Conservation (phyloP, 768 basidiomycete genomes). For the Xerocomus potaroensis region DNA sequence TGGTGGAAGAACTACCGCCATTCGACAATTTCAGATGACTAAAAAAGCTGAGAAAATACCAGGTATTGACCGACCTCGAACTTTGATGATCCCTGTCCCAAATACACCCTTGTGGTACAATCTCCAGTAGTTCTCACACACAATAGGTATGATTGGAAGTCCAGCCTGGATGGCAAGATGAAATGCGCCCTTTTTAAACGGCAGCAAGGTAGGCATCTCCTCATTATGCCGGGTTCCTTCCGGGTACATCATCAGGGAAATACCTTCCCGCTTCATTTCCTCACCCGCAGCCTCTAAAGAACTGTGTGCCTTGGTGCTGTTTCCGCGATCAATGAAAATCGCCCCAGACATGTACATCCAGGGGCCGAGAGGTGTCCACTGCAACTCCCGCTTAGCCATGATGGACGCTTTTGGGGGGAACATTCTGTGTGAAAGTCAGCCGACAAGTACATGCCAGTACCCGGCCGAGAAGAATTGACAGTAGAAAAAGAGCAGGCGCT, state of each 20-base stretch:
- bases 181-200: conserved; percentile 98
- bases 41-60: not conserved
- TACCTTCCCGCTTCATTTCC: conserved; percentile 62
- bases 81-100: conserved; percentile 67
- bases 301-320: conserved; percentile 65
- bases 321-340: conserved; percentile 87
- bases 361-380: conserved; percentile 84
- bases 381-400: conserved; percentile 89
- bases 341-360: conserved; percentile 89
- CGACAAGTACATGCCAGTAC: conserved; percentile 5
- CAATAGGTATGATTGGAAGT: conserved; percentile 87
- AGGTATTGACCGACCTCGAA: conserved; percentile 52
- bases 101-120: conserved; percentile 79
- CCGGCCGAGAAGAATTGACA: conserved; percentile 3
- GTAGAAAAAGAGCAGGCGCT: conserved; percentile 28
- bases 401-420: conserved; percentile 82
- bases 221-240: conserved; percentile 88
- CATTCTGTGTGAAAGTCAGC: conserved; percentile 43
- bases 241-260: conserved; percentile 92
- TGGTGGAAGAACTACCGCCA: conserved; percentile 77
- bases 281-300: conserved; percentile 76
- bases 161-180: conserved; percentile 90
- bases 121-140: conserved; percentile 91
- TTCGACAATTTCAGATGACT: not conserved
- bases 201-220: conserved; percentile 62